Conservation (phyloP, 1,284 basidiomycete species). For the Austroboletus niveus region DNA sequence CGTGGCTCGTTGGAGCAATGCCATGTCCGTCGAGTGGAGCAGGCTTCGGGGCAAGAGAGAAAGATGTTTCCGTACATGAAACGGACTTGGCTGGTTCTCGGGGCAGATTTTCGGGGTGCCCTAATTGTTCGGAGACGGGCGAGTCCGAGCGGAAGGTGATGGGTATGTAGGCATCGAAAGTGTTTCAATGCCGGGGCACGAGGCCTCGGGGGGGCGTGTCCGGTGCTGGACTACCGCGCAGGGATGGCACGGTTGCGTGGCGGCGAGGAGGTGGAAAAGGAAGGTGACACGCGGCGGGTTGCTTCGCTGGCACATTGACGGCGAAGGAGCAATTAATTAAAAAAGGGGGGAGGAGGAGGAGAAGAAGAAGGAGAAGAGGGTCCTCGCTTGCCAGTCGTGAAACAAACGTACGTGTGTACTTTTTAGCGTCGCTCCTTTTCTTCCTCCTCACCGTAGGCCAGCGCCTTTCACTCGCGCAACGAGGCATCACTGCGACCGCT, state of each 20-base stretch:
- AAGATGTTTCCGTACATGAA: not conserved
- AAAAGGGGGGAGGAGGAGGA: not conserved
- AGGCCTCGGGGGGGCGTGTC: slow-evolving; percentile 21
- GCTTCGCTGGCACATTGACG: not conserved
- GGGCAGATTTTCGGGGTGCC: not conserved
- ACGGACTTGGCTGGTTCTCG: not conserved
- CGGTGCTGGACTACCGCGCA: not conserved
- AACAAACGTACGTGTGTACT: too few relatives aligned
- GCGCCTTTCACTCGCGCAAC: too few relatives aligned
- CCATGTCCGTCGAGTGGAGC: too few relatives aligned
- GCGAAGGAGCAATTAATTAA: too few relatives aligned
- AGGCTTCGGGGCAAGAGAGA: slow-evolving; percentile 1
- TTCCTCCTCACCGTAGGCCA: too few relatives aligned
- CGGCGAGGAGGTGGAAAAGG: too few relatives aligned
- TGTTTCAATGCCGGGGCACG: slow-evolving; percentile 19
- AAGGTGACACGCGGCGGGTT: not conserved
- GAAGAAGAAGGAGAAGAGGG: too few relatives aligned
- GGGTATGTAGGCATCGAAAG: not conserved
- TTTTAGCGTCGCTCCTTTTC: too few relatives aligned
- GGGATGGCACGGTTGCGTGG: not conserved
- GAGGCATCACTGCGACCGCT: too few relatives aligned
- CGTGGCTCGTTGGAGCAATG: too few relatives aligned
- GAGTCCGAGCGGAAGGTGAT: too few relatives aligned
- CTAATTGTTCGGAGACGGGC: slow-evolving; percentile 9
- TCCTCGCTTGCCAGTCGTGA: too few relatives aligned